Base-by-base conservation (phyloP, 2,329 filamentous ascomycete genomes). In the Ceratocystis albifundus region DNA sequence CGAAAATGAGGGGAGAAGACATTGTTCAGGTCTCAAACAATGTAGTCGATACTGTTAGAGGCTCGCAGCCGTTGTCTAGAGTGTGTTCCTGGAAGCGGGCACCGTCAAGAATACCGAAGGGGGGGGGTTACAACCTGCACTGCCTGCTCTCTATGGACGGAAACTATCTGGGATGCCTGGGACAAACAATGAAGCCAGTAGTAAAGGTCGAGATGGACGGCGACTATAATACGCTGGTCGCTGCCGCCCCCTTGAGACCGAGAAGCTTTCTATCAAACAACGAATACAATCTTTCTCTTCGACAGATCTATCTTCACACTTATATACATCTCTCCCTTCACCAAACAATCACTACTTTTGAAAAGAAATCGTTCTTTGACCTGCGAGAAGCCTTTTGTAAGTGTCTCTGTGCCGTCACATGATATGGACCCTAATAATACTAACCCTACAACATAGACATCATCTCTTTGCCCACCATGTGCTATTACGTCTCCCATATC, bases 401-500 rank as follows among this genome's bases (percentile, higher is more conserved):
- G 48, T 50, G 5, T 17, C 61, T 57, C 30, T 20, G 22, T n/a
- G 12, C 4, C 10, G 41, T 36, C 36, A 55, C 22, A n/a, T 59
- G 55, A n/a, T 8, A 12, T 48, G 5, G 85, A 82, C 71, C 55
- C 45, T 48, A 65, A 30, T 55, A 8, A 20, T 3, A 4, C 30
- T 59, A 50, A 20, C 62, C 48, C 36, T 20, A 62, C 1, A n/a
- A n/a, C n/a, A n/a, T n/a, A n/a, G n/a, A n/a, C 1, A 22, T 71
- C 41, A 41, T 25, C 17, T 70, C 72, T 15, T 55, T 64, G 64
- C 46, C 67, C 66, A 69, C 22, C 66, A 77, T 76, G 76, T 77
- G 75, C 71, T 75, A 73, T 70, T 76, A 74, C 71, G 71, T 72
- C 67, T 75, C 71, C 41, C 73, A 77, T 69, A 69, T 75, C 55